Evolutionary conservation across 768 basidiomycete species (phyloP).

Genomic region (Neoboletus magnificus): DNA sequence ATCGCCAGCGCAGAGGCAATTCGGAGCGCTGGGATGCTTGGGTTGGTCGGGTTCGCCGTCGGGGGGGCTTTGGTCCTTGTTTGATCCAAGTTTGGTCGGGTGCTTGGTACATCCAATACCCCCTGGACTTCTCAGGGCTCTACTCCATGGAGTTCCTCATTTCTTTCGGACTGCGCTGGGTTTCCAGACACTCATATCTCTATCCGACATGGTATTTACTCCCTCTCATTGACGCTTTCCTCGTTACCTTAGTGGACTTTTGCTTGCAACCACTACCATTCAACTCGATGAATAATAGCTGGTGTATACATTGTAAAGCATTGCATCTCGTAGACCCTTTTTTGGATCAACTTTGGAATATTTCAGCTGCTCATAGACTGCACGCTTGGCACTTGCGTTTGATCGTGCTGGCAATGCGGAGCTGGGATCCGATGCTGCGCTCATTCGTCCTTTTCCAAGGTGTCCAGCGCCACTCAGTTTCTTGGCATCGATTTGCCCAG

Average conservation of each 20-base stretch:
- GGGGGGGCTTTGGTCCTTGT: constrained; percentile 48
- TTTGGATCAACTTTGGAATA: background rate
- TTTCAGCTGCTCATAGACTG: background rate
- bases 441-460: background rate
- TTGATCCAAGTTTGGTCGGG: constrained; percentile 26
- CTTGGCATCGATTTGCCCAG: background rate
- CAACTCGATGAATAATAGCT: constrained; percentile 17
- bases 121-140: constrained; percentile 3
- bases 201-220: constrained; percentile 17
- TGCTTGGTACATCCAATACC: constrained; percentile 10
- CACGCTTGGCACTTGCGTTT: background rate
- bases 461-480: background rate
- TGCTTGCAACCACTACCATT: constrained; percentile 13
- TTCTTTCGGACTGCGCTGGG: constrained; percentile 18
- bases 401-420: background rate
- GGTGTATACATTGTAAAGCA: constrained; percentile 23
- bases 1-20: constrained; percentile 54
- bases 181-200: constrained; percentile 21
- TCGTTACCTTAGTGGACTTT: constrained; percentile 23
- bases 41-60: constrained; percentile 43
- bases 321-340: constrained; percentile 15
- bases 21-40: constrained; percentile 43
- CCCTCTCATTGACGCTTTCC: constrained; percentile 27
- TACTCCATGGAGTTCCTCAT: constrained; percentile 12
- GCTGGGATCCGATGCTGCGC: background rate